A percentile compares a stretch with the other conserved stretches of the same genome.
Conservation (phyloP, 768 basidiomycete species). For the Wakefieldia striispora region DNA sequence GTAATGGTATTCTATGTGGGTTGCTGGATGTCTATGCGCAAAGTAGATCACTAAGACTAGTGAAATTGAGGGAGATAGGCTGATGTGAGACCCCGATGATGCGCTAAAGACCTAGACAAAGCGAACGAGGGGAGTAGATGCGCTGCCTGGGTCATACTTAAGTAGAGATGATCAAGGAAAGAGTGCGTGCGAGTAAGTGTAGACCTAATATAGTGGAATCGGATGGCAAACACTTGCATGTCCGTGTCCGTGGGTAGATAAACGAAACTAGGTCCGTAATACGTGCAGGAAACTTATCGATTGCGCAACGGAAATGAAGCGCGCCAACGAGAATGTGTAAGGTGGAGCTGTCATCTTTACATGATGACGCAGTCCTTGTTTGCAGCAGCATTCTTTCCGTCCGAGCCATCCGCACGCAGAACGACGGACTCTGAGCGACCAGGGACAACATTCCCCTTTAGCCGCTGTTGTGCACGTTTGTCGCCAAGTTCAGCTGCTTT, state of each 20-base stretch:
- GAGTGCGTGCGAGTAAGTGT: conserved; percentile 7
- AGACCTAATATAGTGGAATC: conserved; percentile 7
- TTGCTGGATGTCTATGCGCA: conserved; percentile 22
- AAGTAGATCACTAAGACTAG: conserved; percentile 12
- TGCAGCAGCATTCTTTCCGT: conserved; percentile 42
- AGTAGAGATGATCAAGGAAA: conserved; percentile 2
- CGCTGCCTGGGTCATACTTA: neutral
- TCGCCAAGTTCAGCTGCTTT: conserved; percentile 90
- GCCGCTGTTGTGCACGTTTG: conserved; percentile 85
- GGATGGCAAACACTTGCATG: conserved; percentile 8
- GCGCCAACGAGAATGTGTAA: conserved; percentile 5
- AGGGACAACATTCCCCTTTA: conserved; percentile 59
- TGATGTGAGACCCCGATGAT: neutral
- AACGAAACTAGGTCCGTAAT: conserved; percentile 6
- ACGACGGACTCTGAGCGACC: conserved; percentile 64
- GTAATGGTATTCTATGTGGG: conserved; percentile 15
- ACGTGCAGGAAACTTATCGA: neutral
- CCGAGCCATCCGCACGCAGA: conserved; percentile 49
- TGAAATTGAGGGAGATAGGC: neutral
- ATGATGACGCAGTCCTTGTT: conserved; percentile 88
- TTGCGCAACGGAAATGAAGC: conserved; percentile 14
- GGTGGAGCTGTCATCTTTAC: conserved; percentile 42
- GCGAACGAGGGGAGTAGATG: neutral
- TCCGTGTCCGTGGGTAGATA: conserved; percentile 20
- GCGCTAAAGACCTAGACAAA: conserved; percentile 7